phyloP scores from a whole-genome alignment of 768 basidiomycete species.

The Mycena rebaudengoi region DNA sequence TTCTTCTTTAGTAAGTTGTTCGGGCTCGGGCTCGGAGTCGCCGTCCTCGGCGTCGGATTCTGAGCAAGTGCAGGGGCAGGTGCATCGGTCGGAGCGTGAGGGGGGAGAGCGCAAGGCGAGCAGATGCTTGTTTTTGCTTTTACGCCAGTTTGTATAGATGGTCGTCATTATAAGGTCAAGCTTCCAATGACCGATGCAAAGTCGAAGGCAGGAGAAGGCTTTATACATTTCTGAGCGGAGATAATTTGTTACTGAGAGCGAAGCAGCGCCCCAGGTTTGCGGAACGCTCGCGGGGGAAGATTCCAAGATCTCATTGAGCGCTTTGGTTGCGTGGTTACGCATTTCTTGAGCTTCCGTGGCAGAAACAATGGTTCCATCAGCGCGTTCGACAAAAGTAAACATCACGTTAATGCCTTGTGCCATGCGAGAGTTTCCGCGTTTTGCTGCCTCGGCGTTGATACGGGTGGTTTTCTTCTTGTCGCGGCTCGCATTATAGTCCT shows the following conservation, averaged over 20 bases:
- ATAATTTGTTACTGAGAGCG: not conserved
- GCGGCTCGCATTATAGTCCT: not conserved
- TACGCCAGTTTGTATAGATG: not conserved
- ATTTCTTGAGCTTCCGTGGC: not conserved
- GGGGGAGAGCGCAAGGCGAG: too few species aligned
- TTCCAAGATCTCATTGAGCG: not conserved
- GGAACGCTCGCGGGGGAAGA: not conserved
- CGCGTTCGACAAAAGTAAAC: not conserved
- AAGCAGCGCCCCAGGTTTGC: not conserved
- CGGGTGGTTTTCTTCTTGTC: not conserved
- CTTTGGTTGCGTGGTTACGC: not conserved
- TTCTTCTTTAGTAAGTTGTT: too few species aligned
- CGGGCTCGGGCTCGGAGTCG: not conserved
- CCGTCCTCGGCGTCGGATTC: not conserved
- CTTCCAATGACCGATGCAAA: not conserved
- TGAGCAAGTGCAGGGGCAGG: not conserved
- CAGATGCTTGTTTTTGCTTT: not conserved
- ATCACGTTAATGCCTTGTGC: not conserved
- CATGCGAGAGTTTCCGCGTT: not conserved
- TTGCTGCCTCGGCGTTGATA: not conserved
- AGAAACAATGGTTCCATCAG: not conserved
- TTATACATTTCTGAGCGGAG: conserved; percentile 1
- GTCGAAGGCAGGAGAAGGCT: not conserved
- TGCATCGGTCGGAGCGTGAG: not conserved
- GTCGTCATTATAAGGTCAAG: not conserved